Evolutionary conservation across 2,329 filamentous ascomycete species (phyloP), one percentile per base, ranked within the genome.

Genomic region (Neonectria magnoliae): DNA sequence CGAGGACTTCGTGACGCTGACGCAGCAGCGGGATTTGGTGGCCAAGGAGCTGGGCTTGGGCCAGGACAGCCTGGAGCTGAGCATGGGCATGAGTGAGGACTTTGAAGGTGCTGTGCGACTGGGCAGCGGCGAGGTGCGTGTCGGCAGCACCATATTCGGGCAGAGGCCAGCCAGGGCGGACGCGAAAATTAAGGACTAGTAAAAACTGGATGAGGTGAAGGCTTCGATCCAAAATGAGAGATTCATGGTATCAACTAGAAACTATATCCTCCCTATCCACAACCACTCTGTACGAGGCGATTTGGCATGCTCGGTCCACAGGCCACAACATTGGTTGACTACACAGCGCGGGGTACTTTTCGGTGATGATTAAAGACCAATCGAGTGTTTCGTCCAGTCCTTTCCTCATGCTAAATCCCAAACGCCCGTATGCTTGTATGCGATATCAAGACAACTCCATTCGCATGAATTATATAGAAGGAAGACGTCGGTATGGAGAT

Each of bases 1-100:
- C 77, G 93, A 97, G 78, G 96, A 99, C 80, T 98, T 98, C 76
- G 78, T 89, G 5, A 77, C 81, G 5, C 79, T 99, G 75, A 83
- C 82, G 55, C 85, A 91, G 74, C 90, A 92, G 76, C 84, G 93
- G 60, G 92, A 97, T 77, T 79, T 87, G 14, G 88, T 98, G 2
- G 87, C 85, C 2, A 75, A 81, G 74, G 90, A 81, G 64, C 73
- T 83, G 20, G 76, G 75, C 1, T 59, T 82, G 54, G 77, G 83
- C 16, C 80, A 82, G n/a, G 84, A 85, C 65, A 68, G 63, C n/a
- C 77, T 98, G 73, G 94, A 98, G 83, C 79, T 98, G 80, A 98
- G 94, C 80, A 99, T 99, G 95, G 95, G 95, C 7, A 99, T 99
- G 96, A 98, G 94, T 77, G 90, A 93, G 75, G 96, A 99, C 79